Percentiles rank a stretch among this genome's conserved stretches.
Evolutionary conservation across 169 alveolate genomes (phyloP).

Genomic region (Plasmodium vinckei): DNA sequence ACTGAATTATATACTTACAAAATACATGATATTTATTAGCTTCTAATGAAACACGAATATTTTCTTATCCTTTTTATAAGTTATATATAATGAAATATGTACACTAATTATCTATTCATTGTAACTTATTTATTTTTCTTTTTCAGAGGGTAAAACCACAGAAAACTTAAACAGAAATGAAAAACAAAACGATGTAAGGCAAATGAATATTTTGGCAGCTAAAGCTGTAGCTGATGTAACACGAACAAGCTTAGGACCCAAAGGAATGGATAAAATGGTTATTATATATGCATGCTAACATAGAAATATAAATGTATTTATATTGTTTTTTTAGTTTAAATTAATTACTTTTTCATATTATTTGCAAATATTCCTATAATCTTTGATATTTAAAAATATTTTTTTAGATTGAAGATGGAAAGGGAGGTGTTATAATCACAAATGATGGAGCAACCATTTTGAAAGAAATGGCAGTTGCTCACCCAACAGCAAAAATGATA

Average conservation of each 20-base stretch:
- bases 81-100: not conserved
- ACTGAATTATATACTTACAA: too few relatives aligned
- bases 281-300: not conserved
- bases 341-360: not conserved
- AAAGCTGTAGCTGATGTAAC: conserved; percentile 97
- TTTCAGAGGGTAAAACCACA: conserved; percentile 77
- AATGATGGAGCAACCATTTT: conserved; percentile 99
- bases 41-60: too few relatives aligned
- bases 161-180: conserved; percentile 81
- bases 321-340: not conserved
- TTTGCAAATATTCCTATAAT: not conserved
- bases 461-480: conserved; percentile 96
- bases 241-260: conserved; percentile 99
- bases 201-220: conserved; percentile 90
- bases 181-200: conserved; percentile 87
- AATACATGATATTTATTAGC: too few relatives aligned
- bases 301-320: not conserved
- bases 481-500: conserved; percentile 98
- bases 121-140: conserved; percentile 3
- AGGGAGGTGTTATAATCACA: conserved; percentile 98
- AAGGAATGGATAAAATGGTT: conserved; percentile 99
- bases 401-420: conserved; percentile 93
- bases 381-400: too few relatives aligned
- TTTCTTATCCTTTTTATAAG: too few relatives aligned
- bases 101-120: not conserved